These are phyloP conservation scores for Ophidiomyces ophidiicola DNA, from an alignment of 2,329 filamentous ascomycete species.

Conservation along the genomic window DNA sequence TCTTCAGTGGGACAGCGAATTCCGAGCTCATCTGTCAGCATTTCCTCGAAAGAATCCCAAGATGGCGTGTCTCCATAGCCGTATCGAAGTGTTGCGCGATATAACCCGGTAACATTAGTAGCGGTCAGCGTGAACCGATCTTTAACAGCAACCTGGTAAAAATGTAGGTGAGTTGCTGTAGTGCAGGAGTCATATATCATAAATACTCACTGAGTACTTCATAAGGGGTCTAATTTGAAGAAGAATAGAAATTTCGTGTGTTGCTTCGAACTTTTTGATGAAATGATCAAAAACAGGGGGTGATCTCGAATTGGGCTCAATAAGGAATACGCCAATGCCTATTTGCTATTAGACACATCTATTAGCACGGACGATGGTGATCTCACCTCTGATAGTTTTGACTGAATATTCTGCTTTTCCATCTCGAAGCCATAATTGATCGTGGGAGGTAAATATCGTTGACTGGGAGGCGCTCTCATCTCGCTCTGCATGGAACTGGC, in stretches of 20 bases:
- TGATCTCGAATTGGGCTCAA: constrained; percentile 56
- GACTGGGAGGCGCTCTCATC: constrained; percentile 42
- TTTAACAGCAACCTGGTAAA: constrained; percentile 45
- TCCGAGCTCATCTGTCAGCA: constrained; percentile 11
- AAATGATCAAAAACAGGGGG: constrained; percentile 62
- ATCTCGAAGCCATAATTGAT: constrained; percentile 13
- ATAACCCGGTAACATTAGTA: constrained; percentile 12
- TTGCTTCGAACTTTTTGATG: constrained; percentile 54
- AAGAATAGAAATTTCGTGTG: constrained; percentile 58
- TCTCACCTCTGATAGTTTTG: constrained; percentile 14
- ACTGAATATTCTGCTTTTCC: constrained; percentile 12
- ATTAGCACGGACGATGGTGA: not conserved
- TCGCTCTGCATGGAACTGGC: constrained; percentile 60
- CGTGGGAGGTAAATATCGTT: constrained; percentile 14
- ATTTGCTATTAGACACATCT: constrained; percentile 25
- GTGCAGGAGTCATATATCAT: not conserved
- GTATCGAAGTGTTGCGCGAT: constrained; percentile 13
- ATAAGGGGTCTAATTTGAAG: constrained; percentile 47
- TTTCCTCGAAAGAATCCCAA: constrained; percentile 13
- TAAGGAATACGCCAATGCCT: constrained; percentile 62
- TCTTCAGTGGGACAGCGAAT: constrained; percentile 2
- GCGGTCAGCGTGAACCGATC: constrained; percentile 38
- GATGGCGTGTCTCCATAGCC: constrained; percentile 14
- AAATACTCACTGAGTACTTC: constrained; percentile 12
- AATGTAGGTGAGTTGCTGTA: constrained; percentile 28